A percentile compares a stretch with the other conserved stretches of the same genome.
Conservation (phyloP, 306 rosid genomes). For the Luffa acutangula region DNA sequence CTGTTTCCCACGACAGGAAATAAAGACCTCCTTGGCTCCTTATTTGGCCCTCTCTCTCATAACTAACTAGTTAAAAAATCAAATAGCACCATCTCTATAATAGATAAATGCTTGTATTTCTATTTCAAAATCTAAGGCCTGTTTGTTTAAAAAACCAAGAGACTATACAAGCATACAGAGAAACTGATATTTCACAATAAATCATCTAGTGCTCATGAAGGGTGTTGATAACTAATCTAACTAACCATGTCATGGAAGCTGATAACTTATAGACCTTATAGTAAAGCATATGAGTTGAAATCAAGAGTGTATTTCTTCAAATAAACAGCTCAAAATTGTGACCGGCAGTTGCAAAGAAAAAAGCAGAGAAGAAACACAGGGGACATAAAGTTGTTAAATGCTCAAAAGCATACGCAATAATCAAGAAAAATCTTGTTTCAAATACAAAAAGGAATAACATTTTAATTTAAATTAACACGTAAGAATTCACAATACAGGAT, state of each 20-base stretch:
- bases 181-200: not conserved
- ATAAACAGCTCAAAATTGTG: not conserved
- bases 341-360: not conserved
- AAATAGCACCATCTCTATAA: too few relatives aligned
- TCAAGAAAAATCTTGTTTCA: not conserved
- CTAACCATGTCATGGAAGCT: not conserved
- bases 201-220: not conserved
- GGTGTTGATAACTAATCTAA: not conserved
- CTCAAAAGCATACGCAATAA: not conserved
- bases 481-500: not conserved
- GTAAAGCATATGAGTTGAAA: not conserved
- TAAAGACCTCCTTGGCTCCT: not conserved
- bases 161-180: not conserved
- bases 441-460: not conserved
- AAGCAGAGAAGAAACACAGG: not conserved
- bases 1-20: not conserved
- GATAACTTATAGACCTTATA: not conserved
- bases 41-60: not conserved
- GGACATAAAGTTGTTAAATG: not conserved
- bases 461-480: not conserved
- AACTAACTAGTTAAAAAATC: not conserved
- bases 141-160: not conserved
- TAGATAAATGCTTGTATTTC: too few relatives aligned
- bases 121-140: not conserved
- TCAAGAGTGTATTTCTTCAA: not conserved